Conservation (phyloP, 2,329 filamentous ascomycete genomes). For the Knufia petricola region DNA sequence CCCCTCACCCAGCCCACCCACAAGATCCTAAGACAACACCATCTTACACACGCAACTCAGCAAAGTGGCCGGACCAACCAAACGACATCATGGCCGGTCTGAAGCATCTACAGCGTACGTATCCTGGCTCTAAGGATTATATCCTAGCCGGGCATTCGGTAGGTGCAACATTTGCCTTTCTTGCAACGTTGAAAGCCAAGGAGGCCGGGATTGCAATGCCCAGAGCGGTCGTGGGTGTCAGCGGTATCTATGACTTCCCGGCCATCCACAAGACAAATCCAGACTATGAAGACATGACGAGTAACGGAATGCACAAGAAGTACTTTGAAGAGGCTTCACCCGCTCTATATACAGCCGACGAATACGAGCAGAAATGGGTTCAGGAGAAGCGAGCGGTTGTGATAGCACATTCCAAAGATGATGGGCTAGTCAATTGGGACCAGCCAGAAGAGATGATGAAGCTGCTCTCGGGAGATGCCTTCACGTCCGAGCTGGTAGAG, state of each 20-base stretch:
- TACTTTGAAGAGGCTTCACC: slow-evolving; percentile 34
- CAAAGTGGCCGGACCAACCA: slow-evolving; percentile 38
- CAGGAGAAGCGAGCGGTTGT: slow-evolving; percentile 29
- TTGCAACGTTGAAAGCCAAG: slow-evolving; percentile 31
- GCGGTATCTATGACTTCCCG: slow-evolving; percentile 37
- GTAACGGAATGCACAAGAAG: slow-evolving; percentile 33
- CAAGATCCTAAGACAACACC: slow-evolving; percentile 27
- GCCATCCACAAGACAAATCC: slow-evolving; percentile 28
- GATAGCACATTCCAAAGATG: slow-evolving; percentile 33
- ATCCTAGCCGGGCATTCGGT: slow-evolving; percentile 39
- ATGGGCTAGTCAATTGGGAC: slow-evolving; percentile 32
- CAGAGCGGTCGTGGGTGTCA: slow-evolving; percentile 32
- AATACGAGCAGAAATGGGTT: slow-evolving; percentile 21
- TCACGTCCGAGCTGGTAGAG: slow-evolving; percentile 27
- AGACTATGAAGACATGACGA: slow-evolving; percentile 32
- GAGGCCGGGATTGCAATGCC: slow-evolving; percentile 23
- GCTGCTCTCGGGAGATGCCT: slow-evolving; percentile 35
- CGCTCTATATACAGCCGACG: slow-evolving; percentile 18
- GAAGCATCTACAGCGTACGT: slow-evolving; percentile 32
- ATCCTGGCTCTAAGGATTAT: slow-evolving; percentile 30
- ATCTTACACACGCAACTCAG: slow-evolving; percentile 26
- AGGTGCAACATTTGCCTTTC: slow-evolving; percentile 38
- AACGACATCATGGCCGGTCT: slow-evolving; percentile 34
- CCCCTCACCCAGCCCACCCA: slow-evolving; percentile 32
- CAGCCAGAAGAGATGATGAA: slow-evolving; percentile 39